Percentiles rank a stretch among this genome's conserved stretches.
These are phyloP conservation scores for Saururus chinensis DNA, from an alignment of 164 flowering plant species.

Conservation along the genomic window DNA sequence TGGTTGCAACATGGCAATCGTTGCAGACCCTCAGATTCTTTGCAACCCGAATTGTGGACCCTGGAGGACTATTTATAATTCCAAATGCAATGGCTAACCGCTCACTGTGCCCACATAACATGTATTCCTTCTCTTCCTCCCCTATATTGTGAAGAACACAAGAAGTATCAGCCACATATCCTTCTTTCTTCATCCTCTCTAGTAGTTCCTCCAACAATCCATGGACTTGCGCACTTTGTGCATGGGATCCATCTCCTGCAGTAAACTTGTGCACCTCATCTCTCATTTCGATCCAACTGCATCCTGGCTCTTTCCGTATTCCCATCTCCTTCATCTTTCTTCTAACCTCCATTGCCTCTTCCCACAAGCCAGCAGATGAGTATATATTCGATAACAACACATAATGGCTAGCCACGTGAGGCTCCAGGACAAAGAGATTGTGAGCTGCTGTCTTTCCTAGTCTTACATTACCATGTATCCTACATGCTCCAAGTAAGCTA, in stretches of 20 bases:
- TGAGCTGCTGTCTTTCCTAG: conserved; percentile 61
- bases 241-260: conserved; percentile 61
- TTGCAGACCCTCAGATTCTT: conserved; percentile 84
- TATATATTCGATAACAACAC: conserved; percentile 74
- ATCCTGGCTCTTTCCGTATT: conserved; percentile 73
- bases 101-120: conserved; percentile 82
- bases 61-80: conserved; percentile 63
- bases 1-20: conserved; percentile 69
- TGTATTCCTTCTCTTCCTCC: conserved; percentile 63
- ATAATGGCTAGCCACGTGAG: conserved; percentile 70
- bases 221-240: conserved; percentile 44
- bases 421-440: conserved; percentile 47
- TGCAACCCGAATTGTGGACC: conserved; percentile 59
- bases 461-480: conserved; percentile 48
- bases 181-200: conserved; percentile 51
- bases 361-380: conserved; percentile 68
- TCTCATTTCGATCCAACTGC: conserved; percentile 71
- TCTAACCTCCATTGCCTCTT: conserved; percentile 47
- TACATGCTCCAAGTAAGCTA: conserved; percentile 78
- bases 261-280: conserved; percentile 58
- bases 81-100: conserved; percentile 79
- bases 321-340: conserved; percentile 60
- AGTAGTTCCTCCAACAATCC: conserved; percentile 36
- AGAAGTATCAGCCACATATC: conserved; percentile 74
- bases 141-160: conserved; percentile 78